Evolutionary conservation across 108 stramenopile genomes (phyloP), one percentile per base, ranked within the genome.

Genomic region (Cyclotella baltica): DNA sequence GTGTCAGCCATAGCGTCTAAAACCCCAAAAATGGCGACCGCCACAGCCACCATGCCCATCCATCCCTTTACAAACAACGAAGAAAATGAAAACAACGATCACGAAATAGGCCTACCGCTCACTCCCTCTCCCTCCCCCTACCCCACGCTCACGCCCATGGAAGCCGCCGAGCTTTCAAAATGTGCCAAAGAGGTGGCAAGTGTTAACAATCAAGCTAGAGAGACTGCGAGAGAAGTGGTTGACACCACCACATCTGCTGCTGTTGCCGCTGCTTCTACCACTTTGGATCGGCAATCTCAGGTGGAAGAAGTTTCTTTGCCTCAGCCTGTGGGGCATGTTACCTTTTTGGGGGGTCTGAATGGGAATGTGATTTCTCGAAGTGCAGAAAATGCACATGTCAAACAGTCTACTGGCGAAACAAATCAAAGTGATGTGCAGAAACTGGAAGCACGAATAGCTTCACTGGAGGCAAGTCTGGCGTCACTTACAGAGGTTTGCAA

Each of bases 21-120:
- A n/a, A n/a, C n/a, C n/a, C n/a, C n/a, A 43, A 52, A n/a, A 20
- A 52, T 52, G 51, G 51, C 51, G n/a, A 52, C 51, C n/a, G 51
- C 51, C 51, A n/a, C 51, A n/a, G 51, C 51, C 40, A 43, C 40
- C 40, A 52, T 52, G 51, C 51, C 51, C 10, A 10, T 52, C 10
- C 51, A 52, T 52, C 51, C 10, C 11, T 52, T 52, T n/a, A 52
- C 11, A 52, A n/a, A 52, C 19, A n/a, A 52, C n/a, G 40, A 43
- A 13, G 40, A 43, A 13, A 43, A 43, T 43, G 51, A 52, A 10
- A 52, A 4, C 51, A 4, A n/a, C 19, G 19, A 52, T 52, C 51
- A 52, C n/a, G 51, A 52, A 4, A n/a, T 52, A 4, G 51, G 51
- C n/a, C 11, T 52, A n/a, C n/a, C 51, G n/a, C n/a, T 52, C 11